Percentiles rank a stretch among this genome's conserved stretches.
phyloP scores from a whole-genome alignment of 805 yeast genomes.

The Pichia scutulata region DNA sequence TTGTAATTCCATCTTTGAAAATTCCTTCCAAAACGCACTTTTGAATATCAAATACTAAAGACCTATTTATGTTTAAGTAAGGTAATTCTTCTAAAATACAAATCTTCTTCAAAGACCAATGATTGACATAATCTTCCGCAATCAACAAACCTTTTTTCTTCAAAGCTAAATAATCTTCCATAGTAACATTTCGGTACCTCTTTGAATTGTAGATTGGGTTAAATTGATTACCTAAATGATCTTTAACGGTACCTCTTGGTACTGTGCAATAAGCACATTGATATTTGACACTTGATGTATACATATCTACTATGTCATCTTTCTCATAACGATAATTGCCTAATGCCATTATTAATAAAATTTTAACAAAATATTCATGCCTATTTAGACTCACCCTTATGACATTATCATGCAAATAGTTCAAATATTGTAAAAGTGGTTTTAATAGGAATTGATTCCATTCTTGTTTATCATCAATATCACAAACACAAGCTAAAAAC shows the following conservation, averaged over 20 bases:
- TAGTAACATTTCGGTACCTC: not conserved
- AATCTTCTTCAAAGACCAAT: not conserved
- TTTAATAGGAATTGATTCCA: not conserved
- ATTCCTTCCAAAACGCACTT: not conserved
- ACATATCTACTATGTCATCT: not conserved
- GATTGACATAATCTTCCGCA: not conserved
- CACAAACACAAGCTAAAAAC: slow-evolving; percentile 1
- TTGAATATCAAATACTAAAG: not conserved
- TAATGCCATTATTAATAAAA: not conserved
- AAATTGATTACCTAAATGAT: not conserved
- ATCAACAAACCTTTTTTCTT: not conserved
- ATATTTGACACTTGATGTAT: not conserved
- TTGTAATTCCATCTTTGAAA: not conserved
- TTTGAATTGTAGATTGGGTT: not conserved
- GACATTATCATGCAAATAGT: not conserved
- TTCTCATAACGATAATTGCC: not conserved
- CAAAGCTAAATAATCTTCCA: not conserved
- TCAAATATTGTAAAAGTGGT: slow-evolving; percentile 2
- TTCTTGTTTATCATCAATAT: not conserved
- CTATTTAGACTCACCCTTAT: slow-evolving; percentile 4
- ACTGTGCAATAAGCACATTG: slow-evolving; percentile 4
- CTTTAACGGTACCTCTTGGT: not conserved
- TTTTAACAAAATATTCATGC: slow-evolving; percentile 7
- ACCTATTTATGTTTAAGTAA: not conserved
- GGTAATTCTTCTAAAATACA: not conserved